A percentile compares a stretch with the other conserved stretches of the same genome.
Evolutionary conservation across 768 basidiomycete species (phyloP).

Genomic region (Collybia nuda): DNA sequence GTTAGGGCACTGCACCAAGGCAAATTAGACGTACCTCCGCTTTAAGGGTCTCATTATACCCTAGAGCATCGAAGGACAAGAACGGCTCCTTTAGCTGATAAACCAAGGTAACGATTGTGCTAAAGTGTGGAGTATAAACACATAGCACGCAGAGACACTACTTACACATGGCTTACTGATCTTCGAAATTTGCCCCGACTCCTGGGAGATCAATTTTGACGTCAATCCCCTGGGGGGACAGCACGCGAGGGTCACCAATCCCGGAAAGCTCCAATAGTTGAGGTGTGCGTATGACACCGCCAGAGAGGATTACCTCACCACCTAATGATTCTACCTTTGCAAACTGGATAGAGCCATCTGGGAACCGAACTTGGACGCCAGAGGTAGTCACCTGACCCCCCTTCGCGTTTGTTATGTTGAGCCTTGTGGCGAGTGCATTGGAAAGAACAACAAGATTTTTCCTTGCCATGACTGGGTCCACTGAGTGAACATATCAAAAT

Average conservation of each 20-base stretch:
- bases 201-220: slow-evolving; percentile 30
- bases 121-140: slow-evolving; percentile 1
- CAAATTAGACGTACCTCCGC: slow-evolving; percentile 18
- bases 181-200: slow-evolving; percentile 33
- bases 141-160: too few species aligned
- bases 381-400: slow-evolving; percentile 10
- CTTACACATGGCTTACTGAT: slow-evolving; percentile 17
- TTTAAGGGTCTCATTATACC: slow-evolving; percentile 23
- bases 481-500: slow-evolving; percentile 9
- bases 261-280: slow-evolving; percentile 35
- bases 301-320: slow-evolving; percentile 29
- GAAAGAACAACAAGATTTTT: slow-evolving; percentile 22
- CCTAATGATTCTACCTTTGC: slow-evolving; percentile 9
- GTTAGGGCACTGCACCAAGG: background rate
- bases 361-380: slow-evolving; percentile 24
- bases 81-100: slow-evolving; percentile 27
- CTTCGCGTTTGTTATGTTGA: slow-evolving; percentile 10
- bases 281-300: slow-evolving; percentile 29
- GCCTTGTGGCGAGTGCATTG: slow-evolving; percentile 21
- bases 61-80: slow-evolving; percentile 28
- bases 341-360: slow-evolving; percentile 18
- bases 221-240: slow-evolving; percentile 21
- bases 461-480: slow-evolving; percentile 22
- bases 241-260: slow-evolving; percentile 21
- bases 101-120: slow-evolving; percentile 26